These are phyloP conservation scores for Papiliotrema nemorosa DNA, from an alignment of 1,284 basidiomycete species.

Conservation along the genomic window DNA sequence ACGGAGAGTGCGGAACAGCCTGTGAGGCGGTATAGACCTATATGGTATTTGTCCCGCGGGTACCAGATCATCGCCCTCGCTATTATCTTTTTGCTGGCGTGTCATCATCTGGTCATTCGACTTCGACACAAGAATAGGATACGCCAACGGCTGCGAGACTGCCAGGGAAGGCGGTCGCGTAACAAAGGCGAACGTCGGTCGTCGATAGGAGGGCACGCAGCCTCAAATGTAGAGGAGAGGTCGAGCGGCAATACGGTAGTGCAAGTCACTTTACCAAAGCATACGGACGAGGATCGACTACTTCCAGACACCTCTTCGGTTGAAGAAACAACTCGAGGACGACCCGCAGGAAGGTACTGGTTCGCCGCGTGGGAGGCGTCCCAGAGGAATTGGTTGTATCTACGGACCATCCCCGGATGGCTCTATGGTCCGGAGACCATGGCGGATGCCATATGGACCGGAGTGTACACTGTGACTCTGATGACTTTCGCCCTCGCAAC, in stretches of 20 bases:
- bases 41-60: not conserved
- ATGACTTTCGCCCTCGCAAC: constrained; percentile 12
- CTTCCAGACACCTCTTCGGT: no score
- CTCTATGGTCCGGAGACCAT: constrained; percentile 29
- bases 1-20: not conserved
- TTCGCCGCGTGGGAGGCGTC: not conserved
- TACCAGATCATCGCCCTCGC: not conserved
- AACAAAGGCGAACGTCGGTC: no score
- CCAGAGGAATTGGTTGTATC: constrained; percentile 20
- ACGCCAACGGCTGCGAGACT: not conserved
- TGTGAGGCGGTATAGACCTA: no score
- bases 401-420: constrained; percentile 27
- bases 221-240: no score
- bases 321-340: no score
- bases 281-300: no score
- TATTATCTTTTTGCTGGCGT: constrained; percentile 5
- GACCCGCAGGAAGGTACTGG: not conserved
- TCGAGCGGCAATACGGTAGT: no score
- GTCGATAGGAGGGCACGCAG: no score
- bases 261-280: no score
- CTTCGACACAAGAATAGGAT: not conserved
- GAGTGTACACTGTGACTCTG: constrained; percentile 18
- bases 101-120: not conserved
- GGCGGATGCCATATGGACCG: constrained; percentile 23
- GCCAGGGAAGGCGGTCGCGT: no score